Evolutionary conservation across 371 early-diverging fungal genomes (phyloP).

Genomic region (Mortierella sp.): DNA sequence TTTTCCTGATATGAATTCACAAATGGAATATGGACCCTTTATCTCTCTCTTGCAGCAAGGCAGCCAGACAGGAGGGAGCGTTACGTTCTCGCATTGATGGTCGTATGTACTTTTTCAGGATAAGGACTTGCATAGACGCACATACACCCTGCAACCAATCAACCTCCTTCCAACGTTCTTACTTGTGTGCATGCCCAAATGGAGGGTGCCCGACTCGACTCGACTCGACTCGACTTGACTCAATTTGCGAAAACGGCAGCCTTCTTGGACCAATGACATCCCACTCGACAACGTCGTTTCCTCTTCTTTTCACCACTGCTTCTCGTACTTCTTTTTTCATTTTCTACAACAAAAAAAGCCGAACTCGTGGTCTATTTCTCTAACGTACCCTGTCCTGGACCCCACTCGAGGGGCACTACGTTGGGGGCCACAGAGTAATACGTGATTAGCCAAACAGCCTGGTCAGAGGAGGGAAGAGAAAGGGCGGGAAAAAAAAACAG

Average conservation of each 20-base stretch:
- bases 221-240: background rate
- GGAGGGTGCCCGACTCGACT: background rate
- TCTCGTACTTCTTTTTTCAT: background rate
- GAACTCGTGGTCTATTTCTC: background rate
- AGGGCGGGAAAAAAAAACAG: background rate
- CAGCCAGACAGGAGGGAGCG: too few species aligned
- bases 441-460: background rate
- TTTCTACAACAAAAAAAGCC: background rate
- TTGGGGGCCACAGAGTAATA: background rate
- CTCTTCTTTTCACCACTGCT: background rate
- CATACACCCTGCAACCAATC: background rate
- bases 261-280: background rate
- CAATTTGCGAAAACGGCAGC: background rate
- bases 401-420: background rate
- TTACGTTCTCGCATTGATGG: background rate
- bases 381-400: conserved; percentile 7
- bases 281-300: background rate
- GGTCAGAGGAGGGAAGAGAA: background rate
- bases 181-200: background rate
- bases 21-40: background rate
- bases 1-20: background rate
- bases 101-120: background rate
- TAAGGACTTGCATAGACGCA: background rate
- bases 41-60: background rate
- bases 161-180: background rate